Base-by-base conservation (phyloP, 2,329 filamentous ascomycete species). In the Aspergillus melleus region DNA sequence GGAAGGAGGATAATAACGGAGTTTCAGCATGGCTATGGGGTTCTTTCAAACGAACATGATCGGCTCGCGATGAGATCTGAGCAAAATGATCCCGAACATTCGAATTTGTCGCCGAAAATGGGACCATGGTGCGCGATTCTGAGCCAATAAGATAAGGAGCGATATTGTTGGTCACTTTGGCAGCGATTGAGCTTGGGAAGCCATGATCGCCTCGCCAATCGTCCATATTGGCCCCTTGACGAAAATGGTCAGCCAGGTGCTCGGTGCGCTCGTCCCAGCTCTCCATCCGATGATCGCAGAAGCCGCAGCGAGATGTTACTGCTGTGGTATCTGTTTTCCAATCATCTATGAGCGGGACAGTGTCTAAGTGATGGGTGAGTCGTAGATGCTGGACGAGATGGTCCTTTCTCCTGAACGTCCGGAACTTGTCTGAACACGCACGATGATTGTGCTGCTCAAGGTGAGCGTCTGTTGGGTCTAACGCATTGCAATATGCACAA, bases 141-240 rank as follows among this genome's bases (percentile, higher is more conserved):
- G 56, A 57, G 8, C 54, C 65, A 19, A 69, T 56, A n/a, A 69
- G 51, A 54, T 69, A 69, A 1, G 66, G 67, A 2, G 66, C 62
- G 10, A 68, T 29, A 14, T 59, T 54, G 10, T 66, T 59, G 3
- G 42, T 64, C 1, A 69, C 59, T 19, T 66, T 57, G 1, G 57
- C 59, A 0, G 62, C 61, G n/a, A 69, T 60, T 0, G 20, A 50
- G 1, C 64, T 61, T 6, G 62, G 61, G 29, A 84, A 71, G 1
- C 80, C 82, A 57, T 81, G 74, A 61, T 81, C 83, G 4, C 82
- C 82, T 58, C 79, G 81, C 81, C 83, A 84, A 16, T 82, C 72
- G 32, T 74, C 76, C 81, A 85, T 84, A 22, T 75, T 75, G 12
- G 75, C 73, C 3, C 82, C 81, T 29, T 78, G 77, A 39, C 80